Conservation (phyloP, 1,284 basidiomycete genomes). For the Cutaneotrichosporon curvatum region DNA sequence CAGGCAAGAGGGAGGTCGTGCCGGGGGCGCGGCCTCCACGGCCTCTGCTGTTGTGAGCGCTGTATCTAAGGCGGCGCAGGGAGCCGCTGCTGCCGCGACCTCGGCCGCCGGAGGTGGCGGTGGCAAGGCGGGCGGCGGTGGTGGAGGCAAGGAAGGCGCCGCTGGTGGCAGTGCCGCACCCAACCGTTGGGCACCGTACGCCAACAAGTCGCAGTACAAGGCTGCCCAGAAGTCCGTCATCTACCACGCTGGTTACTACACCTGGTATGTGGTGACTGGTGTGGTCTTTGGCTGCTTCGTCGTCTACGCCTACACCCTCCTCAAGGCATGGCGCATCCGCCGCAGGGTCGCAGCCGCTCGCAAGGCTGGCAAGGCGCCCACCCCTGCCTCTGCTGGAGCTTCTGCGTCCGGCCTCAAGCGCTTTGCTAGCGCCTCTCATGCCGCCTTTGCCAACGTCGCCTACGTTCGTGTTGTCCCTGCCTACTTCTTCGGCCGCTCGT, state of each 20-base stretch:
- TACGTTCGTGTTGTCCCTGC: conserved; percentile 15
- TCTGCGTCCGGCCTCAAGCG: not conserved
- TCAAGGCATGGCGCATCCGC: conserved; percentile 5
- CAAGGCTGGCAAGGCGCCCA: not conserved
- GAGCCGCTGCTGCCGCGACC: not conserved
- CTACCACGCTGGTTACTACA: conserved; percentile 2
- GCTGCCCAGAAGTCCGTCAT: conserved; percentile 1
- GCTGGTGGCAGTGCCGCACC: not conserved
- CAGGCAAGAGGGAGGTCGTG: not conserved
- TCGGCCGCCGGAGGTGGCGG: not conserved
- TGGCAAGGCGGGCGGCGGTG: too few relatives aligned
- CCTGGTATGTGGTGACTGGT: conserved; percentile 12
- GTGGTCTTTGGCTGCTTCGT: conserved; percentile 4
- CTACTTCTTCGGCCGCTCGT: conserved; percentile 10
- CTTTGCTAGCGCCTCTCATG: not conserved
- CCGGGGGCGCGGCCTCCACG: not conserved
- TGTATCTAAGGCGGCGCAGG: not conserved
- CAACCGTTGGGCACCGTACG: not conserved
- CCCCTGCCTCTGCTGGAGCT: not conserved
- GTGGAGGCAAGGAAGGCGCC: not conserved
- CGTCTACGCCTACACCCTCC: conserved; percentile 3
- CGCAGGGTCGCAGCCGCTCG: conserved; percentile 3
- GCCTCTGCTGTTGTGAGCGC: not conserved
- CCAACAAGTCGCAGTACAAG: conserved; percentile 3
- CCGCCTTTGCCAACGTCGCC: conserved; percentile 8